Percentiles rank a stretch among this genome's conserved stretches.
phyloP scores from a whole-genome alignment of 139 green algal genomes.

The Helicosporidium sp. region DNA sequence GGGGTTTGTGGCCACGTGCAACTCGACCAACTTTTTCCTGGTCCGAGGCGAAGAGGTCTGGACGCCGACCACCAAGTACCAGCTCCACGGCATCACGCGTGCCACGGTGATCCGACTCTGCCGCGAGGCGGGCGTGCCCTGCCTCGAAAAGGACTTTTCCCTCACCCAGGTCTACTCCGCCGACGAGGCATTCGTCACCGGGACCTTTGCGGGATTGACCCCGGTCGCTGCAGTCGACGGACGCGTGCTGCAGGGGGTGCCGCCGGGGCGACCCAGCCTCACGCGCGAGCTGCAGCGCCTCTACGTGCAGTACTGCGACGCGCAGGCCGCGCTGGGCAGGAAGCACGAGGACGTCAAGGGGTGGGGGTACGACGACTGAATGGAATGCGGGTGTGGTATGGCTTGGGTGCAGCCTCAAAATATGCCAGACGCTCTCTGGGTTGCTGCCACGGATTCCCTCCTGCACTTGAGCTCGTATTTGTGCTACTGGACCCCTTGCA shows the following conservation, averaged over 20 bases:
- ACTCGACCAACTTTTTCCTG: constrained; percentile 64
- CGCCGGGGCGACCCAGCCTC: no score
- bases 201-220: constrained; percentile 49
- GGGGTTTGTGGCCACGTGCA: constrained; percentile 69
- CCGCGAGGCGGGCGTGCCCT: constrained; percentile 18
- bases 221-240: constrained; percentile 45
- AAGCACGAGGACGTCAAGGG: no score
- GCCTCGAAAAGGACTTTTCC: constrained; percentile 37
- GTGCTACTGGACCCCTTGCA: background rate
- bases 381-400: no score
- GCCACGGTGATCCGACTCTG: constrained; percentile 33
- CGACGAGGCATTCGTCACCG: constrained; percentile 55
- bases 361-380: no score
- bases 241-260: no score
- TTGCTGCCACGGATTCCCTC: no score
- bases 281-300: constrained; percentile 27
- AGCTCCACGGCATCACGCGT: constrained; percentile 51
- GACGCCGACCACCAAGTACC: constrained; percentile 19
- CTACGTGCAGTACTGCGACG: constrained; percentile 26
- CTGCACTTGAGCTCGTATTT: constrained; percentile 1
- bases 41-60: constrained; percentile 28
- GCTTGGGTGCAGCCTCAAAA: no score
- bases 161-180: constrained; percentile 48
- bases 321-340: constrained; percentile 19
- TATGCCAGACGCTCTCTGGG: background rate